These are phyloP conservation scores for Pichia sp. DNA, from an alignment of 1,139 yeast species.

Conservation along the genomic window DNA sequence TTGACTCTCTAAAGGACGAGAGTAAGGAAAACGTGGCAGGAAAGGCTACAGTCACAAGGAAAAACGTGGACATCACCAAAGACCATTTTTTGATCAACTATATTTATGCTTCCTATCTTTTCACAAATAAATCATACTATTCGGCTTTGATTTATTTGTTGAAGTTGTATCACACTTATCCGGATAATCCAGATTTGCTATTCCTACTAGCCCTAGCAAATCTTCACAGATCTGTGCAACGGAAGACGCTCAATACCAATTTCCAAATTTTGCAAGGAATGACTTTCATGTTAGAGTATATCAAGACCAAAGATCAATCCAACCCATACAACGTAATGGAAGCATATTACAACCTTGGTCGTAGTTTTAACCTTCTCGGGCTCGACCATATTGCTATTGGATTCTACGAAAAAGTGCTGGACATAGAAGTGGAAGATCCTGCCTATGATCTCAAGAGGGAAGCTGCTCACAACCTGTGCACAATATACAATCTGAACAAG, in stretches of 20 bases:
- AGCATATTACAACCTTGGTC: conserved; percentile 75
- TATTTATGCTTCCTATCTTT: conserved; percentile 74
- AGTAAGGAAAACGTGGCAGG: conserved; percentile 54
- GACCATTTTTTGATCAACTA: conserved; percentile 72
- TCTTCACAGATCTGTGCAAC: conserved; percentile 88
- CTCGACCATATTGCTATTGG: conserved; percentile 64
- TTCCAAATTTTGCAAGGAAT: conserved; percentile 84
- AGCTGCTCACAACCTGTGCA: conserved; percentile 79
- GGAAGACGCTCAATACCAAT: conserved; percentile 82
- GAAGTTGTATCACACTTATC: conserved; percentile 57
- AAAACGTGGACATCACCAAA: conserved; percentile 39
- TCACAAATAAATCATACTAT: conserved; percentile 77
- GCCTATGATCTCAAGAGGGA: conserved; percentile 59
- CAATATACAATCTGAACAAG: conserved; percentile 74
- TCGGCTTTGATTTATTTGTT: conserved; percentile 69
- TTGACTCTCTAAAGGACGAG: conserved; percentile 59
- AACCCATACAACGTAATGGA: conserved; percentile 67
- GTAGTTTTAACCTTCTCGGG: conserved; percentile 81
- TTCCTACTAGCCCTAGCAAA: conserved; percentile 74
- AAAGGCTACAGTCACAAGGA: conserved; percentile 65
- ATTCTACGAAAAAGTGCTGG: conserved; percentile 66
- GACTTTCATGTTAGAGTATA: conserved; percentile 70
- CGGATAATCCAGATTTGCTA: conserved; percentile 75
- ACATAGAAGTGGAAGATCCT: conserved; percentile 28
- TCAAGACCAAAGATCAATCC: conserved; percentile 38